Base-by-base conservation (phyloP, 75 land plant species). In the Selaginella tamariscina region DNA sequence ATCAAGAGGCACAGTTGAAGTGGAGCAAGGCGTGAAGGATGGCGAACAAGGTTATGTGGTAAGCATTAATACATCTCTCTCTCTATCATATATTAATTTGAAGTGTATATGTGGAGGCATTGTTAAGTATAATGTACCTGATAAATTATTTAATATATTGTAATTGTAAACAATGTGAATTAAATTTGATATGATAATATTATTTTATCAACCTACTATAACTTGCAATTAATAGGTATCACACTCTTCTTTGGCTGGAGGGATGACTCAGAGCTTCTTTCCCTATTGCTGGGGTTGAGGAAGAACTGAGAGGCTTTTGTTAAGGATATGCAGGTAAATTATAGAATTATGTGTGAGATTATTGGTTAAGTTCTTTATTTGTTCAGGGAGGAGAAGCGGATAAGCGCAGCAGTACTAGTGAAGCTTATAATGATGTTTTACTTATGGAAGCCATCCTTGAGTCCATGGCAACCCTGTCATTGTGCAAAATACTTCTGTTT, bases 381-480 rank as follows among this genome's bases (percentile, higher is more conserved):
- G 5, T 39, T 39, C 20, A 59, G n/a, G 55, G 9, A 39, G 73
- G 56, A 59, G 54, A 71, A 65, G 82, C 84, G 11, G 97, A 91
- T 33, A 68, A 78, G 22, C 86, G 97, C 5, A 74, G 81, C 57
- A 85, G 84, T 1, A 81, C 72, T 20, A 13, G 77, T 27, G 97
- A 91, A 76, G 97, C 90, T 32, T 83, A 81, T 28, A 78, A 82
- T 56, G 97, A 91, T 74, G 78, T 91, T 31, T 88, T 85, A 22
- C 82, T 91, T 2, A 68, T 91, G 9, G 97, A 91, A 71, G 97
- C 97, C 30, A 88, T 91, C 84, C 84, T 91, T 23, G 81, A 82
- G 65, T 91, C 97, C n/a, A n/a, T n/a, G n/a, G n/a, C n/a, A n/a
- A n/a, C n/a, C n/a, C n/a, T n/a, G n/a, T n/a, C n/a, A n/a, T n/a